phyloP scores from a whole-genome alignment of 345 rosid genomes.

The Lumnitzera littorea region DNA sequence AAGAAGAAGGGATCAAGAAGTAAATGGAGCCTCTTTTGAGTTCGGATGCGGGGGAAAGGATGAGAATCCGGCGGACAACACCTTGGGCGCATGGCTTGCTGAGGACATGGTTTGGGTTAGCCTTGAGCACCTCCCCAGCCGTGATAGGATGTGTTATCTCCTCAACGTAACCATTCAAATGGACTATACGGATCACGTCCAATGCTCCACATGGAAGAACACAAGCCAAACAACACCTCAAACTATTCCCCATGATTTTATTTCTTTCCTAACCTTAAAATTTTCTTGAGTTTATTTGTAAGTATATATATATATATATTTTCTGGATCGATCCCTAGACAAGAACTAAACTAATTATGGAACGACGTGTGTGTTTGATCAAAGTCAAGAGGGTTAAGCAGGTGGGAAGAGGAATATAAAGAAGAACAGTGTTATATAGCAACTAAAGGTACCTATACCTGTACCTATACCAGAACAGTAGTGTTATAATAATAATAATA shows the following conservation, averaged over 20 bases:
- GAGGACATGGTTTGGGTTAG: slow-evolving; percentile 75
- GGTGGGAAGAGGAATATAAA: no score
- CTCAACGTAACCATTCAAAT: slow-evolving; percentile 70
- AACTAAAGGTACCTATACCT: no score
- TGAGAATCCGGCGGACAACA: slow-evolving; percentile 57
- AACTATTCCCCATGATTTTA: slow-evolving; percentile 68
- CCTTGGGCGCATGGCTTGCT: slow-evolving; percentile 85
- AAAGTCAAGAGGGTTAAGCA: no score
- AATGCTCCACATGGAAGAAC: slow-evolving; percentile 95
- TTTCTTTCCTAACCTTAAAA: no score
- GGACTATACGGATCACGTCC: slow-evolving; percentile 89
- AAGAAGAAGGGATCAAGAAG: slow-evolving; percentile 67
- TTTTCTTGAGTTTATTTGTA: no score
- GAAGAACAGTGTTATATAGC: no score
- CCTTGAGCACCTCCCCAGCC: slow-evolving; percentile 69
- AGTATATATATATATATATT: no score
- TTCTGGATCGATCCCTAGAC: no score
- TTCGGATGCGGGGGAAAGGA: slow-evolving; percentile 77
- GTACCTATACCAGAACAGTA: no score
- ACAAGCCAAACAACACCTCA: slow-evolving; percentile 90
- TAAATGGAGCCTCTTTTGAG: slow-evolving; percentile 88
- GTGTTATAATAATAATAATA: no score
- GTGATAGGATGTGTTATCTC: slow-evolving; percentile 71
- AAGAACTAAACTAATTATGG: no score
- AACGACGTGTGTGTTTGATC: no score